Evolutionary conservation across 768 basidiomycete species (phyloP).

Genomic region (Mycena rebaudengoi): DNA sequence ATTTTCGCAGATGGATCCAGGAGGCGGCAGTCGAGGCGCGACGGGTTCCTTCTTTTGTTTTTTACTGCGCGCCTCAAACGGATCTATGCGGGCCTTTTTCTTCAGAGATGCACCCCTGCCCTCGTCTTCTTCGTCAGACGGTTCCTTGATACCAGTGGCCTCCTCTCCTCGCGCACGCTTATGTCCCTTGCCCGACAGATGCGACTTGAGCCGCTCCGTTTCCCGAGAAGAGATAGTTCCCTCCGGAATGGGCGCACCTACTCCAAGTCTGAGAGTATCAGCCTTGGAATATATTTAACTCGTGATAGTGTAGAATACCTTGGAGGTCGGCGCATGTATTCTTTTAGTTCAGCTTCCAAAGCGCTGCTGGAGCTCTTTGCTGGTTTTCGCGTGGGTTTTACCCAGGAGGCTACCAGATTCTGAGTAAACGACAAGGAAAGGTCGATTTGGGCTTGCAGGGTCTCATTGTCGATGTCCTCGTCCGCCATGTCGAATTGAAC

Average conservation of each 20-base stretch:
- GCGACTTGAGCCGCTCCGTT: slow-evolving; percentile 67
- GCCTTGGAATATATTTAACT: slow-evolving; percentile 15
- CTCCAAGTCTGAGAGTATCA: slow-evolving; percentile 64
- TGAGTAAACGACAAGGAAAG: slow-evolving; percentile 81
- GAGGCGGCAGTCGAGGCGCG: slow-evolving; percentile 11
- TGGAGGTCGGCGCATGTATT: slow-evolving; percentile 73
- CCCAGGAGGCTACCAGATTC: slow-evolving; percentile 79
- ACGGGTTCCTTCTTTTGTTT: slow-evolving; percentile 51
- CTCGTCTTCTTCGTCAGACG: slow-evolving; percentile 62
- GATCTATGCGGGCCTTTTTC: slow-evolving; percentile 68
- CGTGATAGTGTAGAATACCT: slow-evolving; percentile 53
- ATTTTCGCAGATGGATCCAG: too few relatives aligned
- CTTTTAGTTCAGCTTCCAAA: slow-evolving; percentile 65
- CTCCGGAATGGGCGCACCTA: slow-evolving; percentile 72
- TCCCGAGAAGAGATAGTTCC: slow-evolving; percentile 57
- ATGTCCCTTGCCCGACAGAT: slow-evolving; percentile 57
- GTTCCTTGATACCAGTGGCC: slow-evolving; percentile 27
- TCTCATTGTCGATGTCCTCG: slow-evolving; percentile 70
- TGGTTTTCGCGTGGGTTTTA: slow-evolving; percentile 61
- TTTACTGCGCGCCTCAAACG: slow-evolving; percentile 57
- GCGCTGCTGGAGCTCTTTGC: slow-evolving; percentile 46
- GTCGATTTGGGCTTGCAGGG: slow-evolving; percentile 85
- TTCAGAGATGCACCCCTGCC: slow-evolving; percentile 64
- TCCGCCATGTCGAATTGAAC: slow-evolving; percentile 40
- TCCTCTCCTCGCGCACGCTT: slow-evolving; percentile 58